These are phyloP conservation scores for Backusella psychrophila DNA, from an alignment of 192 early-diverging fungal species.

Conservation along the genomic window DNA sequence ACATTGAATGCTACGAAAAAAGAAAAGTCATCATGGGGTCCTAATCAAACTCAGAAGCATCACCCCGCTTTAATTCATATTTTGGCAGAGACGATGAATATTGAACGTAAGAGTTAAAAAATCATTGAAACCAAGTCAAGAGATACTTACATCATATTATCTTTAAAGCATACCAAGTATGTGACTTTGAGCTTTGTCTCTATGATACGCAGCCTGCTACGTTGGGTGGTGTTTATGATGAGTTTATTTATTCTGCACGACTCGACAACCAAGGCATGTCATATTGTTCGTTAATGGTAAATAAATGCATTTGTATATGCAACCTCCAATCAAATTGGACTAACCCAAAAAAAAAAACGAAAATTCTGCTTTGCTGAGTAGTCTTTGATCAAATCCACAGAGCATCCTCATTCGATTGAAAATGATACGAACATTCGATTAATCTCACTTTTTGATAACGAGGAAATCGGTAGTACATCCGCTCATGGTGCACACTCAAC, in stretches of 20 bases:
- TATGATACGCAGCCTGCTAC: constrained; percentile 91
- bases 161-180: constrained; percentile 62
- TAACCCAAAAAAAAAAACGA: background rate
- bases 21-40: constrained; percentile 4
- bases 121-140: no score
- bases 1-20: constrained; percentile 23
- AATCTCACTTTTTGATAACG: constrained; percentile 95
- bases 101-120: constrained; percentile 39
- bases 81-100: constrained; percentile 71
- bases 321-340: background rate
- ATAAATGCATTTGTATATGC: background rate
- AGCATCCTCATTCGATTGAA: background rate
- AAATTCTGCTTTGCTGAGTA: background rate
- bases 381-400: background rate
- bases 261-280: constrained; percentile 97
- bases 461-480: constrained; percentile 92
- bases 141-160: background rate
- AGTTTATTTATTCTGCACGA: constrained; percentile 91
- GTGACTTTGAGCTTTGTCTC: constrained; percentile 96
- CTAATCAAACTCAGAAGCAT: constrained; percentile 58
- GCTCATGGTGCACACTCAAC: constrained; percentile 94
- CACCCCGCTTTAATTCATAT: constrained; percentile 79
- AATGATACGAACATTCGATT: constrained; percentile 79
- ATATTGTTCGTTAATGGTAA: constrained; percentile 78
- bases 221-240: constrained; percentile 87